Percentiles rank a stretch among this genome's conserved stretches.
phyloP scores from a whole-genome alignment of 2,329 filamentous ascomycete species.

The Endocalyx cinctus region DNA sequence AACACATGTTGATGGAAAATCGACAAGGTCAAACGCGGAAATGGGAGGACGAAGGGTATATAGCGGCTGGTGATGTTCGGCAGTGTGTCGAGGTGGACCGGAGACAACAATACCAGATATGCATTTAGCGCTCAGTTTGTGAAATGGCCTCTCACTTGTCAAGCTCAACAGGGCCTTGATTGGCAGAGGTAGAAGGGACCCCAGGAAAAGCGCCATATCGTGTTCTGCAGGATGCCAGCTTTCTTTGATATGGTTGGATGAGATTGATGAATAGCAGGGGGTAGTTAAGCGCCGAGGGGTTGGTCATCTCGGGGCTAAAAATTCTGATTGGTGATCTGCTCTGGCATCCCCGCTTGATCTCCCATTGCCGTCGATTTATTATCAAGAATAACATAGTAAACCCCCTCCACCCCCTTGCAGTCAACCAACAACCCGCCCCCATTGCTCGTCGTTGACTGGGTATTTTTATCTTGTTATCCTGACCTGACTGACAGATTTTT shows the following conservation, averaged over 20 bases:
- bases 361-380: no score
- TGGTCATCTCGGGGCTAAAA: slow-evolving; percentile 10
- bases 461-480: no score
- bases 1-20: slow-evolving; percentile 47
- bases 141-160: slow-evolving; percentile 40
- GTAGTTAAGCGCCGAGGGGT: slow-evolving; percentile 25
- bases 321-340: slow-evolving; percentile 23
- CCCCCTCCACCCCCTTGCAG: no score
- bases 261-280: slow-evolving; percentile 16
- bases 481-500: no score
- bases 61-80: slow-evolving; percentile 51
- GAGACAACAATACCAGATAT: slow-evolving; percentile 22
- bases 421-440: slow-evolving; percentile 7
- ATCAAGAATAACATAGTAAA: no score
- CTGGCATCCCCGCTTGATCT: slow-evolving; percentile 18
- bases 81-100: slow-evolving; percentile 35
- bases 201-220: slow-evolving; percentile 31
- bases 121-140: slow-evolving; percentile 35
- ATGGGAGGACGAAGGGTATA: slow-evolving; percentile 49
- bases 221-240: slow-evolving; percentile 15
- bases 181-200: slow-evolving; percentile 33
- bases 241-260: slow-evolving; percentile 31
- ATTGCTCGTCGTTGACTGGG: no score
- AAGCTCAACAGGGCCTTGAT: slow-evolving; percentile 25
- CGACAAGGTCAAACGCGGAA: slow-evolving; percentile 37